Evolutionary conservation across 2,329 filamentous ascomycete species (phyloP).

Genomic region (Verticillium isaacii): DNA sequence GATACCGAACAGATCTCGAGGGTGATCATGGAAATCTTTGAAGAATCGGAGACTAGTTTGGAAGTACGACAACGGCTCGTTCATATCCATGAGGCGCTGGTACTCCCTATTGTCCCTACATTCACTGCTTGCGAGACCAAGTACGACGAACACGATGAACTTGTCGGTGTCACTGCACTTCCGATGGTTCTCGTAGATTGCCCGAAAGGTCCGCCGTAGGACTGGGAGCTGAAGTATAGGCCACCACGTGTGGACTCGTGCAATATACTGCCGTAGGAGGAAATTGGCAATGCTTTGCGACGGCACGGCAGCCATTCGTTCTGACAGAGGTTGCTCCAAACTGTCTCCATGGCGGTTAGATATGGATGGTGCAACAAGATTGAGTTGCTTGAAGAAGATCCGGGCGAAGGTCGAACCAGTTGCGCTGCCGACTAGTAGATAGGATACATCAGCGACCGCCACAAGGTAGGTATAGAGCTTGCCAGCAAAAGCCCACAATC

Average conservation of each 20-base stretch:
- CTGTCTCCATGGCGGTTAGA: neutral
- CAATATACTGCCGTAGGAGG: conserved; percentile 15
- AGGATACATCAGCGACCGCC: neutral
- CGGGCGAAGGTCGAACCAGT: conserved; percentile 19
- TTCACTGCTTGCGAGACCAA: conserved; percentile 14
- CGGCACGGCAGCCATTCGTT: conserved; percentile 14
- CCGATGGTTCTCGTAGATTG: conserved; percentile 11
- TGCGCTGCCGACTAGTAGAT: conserved; percentile 14
- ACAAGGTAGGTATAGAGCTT: too few relatives aligned
- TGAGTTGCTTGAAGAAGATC: conserved; percentile 19
- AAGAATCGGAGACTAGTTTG: conserved; percentile 17
- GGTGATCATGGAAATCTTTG: conserved; percentile 12
- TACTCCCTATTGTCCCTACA: conserved; percentile 10
- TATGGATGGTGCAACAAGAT: conserved; percentile 4
- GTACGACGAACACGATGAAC: conserved; percentile 13
- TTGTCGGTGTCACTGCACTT: conserved; percentile 11
- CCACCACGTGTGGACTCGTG: conserved; percentile 20
- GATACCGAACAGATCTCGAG: conserved; percentile 13
- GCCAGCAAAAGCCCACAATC: too few relatives aligned
- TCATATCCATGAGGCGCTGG: conserved; percentile 15
- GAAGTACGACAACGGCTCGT: conserved; percentile 15
- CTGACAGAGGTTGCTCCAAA: neutral
- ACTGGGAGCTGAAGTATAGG: conserved; percentile 16
- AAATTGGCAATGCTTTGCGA: conserved; percentile 12
- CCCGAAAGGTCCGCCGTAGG: conserved; percentile 9